Evolutionary conservation across 2,329 filamentous ascomycete genomes (phyloP), one percentile per base, ranked within the genome.

Genomic region (Alternaria ventricosa): DNA sequence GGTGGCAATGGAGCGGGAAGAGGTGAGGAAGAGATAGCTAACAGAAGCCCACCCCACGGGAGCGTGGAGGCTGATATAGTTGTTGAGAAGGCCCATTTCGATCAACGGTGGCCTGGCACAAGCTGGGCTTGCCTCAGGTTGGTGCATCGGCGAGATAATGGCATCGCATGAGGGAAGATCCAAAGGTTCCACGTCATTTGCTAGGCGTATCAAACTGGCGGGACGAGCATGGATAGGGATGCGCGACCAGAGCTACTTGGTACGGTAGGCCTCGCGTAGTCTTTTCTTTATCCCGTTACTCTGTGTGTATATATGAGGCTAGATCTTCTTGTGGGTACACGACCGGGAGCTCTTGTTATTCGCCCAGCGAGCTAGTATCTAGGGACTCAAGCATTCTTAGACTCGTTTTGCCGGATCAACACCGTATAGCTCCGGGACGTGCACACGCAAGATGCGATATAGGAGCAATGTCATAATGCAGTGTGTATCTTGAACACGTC

Each of bases 31-130:
- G 55, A 72, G 71, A 71, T 73, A 75, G 68, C 70, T 76, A 70
- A 65, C 58, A 66, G 58, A 69, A 59, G 58, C 64, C 70, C 59
- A 77, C 78, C 78, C 76, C 78, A 79, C 77, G 77, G 69, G 74
- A 74, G 65, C 74, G 73, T 78, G 71, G 76, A 78, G 75, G 71
- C 68, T 77, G 76, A 77, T 79, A 80, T 79, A 80, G 72, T 72
- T 76, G 70, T 75, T 63, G 69, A 63, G 60, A 66, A 64, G 61
- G 44, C 59, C 60, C 60, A 64, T 66, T 63, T 67, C 64, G 69
- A 77, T 75, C 74, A 71, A 74, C 72, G 61, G 55, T 54, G 63
- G 69, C 60, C 65, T 71, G 70, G 67, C 65, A 60, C 70, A 71
- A 68, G 72, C 68, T 76, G 73, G 67, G 70, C 69, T 66, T 69